Conservation (phyloP, 202 grass and related monocot species). For the Musa balbisiana region DNA sequence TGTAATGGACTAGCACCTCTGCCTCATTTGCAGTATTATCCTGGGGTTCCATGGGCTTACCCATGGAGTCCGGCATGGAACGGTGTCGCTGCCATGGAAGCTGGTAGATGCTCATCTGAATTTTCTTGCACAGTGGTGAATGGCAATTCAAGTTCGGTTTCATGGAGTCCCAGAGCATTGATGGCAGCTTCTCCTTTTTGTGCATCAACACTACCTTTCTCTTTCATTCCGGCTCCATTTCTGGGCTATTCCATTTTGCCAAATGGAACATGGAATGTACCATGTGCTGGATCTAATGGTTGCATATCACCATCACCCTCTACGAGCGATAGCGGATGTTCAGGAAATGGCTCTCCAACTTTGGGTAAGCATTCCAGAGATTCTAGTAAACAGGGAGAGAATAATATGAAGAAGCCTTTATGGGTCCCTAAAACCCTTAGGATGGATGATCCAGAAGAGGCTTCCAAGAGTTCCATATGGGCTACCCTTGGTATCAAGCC, state of each 20-base stretch:
- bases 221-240: slow-evolving; percentile 39
- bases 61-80: slow-evolving; percentile 41
- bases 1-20: slow-evolving; percentile 26
- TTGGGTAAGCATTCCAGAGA: slow-evolving; percentile 81
- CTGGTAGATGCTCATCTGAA: slow-evolving; percentile 16
- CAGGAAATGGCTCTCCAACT: slow-evolving; percentile 33
- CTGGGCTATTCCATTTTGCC: slow-evolving; percentile 47
- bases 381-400: slow-evolving; percentile 31
- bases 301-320: slow-evolving; percentile 42
- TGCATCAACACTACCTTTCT: slow-evolving; percentile 37
- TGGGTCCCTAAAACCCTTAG: slow-evolving; percentile 70
- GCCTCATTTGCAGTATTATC: slow-evolving; percentile 48
- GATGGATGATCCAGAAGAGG: slow-evolving; percentile 52
- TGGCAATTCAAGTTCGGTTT: background rate
- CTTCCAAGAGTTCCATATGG: slow-evolving; percentile 74
- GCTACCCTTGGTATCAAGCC: slow-evolving; percentile 62
- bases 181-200: slow-evolving; percentile 29
- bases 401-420: slow-evolving; percentile 37
- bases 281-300: slow-evolving; percentile 37
- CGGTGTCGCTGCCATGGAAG: slow-evolving; percentile 20
- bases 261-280: slow-evolving; percentile 37
- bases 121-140: slow-evolving; percentile 17
- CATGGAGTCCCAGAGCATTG: slow-evolving; percentile 7
- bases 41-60: slow-evolving; percentile 40
- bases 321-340: slow-evolving; percentile 34